Evolutionary conservation across 2,329 filamentous ascomycete species (phyloP).

Genomic region (Phialophora tarda): DNA sequence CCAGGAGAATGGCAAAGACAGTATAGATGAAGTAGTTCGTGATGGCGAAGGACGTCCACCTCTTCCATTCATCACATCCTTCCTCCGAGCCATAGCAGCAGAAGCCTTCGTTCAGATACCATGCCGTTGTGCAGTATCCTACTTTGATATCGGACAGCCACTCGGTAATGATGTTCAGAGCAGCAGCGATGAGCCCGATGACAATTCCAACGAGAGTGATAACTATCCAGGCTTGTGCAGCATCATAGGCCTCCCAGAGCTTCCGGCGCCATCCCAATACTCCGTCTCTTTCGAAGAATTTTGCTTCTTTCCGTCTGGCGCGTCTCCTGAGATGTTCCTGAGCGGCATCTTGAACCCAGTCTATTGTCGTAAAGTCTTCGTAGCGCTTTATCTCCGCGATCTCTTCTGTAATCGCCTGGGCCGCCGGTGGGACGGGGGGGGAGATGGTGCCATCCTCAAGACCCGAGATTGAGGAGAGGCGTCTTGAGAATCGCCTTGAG

Average conservation of each 20-base stretch:
- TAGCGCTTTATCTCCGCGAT: slow-evolving; percentile 98
- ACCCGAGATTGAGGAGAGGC: slow-evolving; percentile 70
- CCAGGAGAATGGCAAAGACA: slow-evolving; percentile 79
- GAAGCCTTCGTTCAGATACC: slow-evolving; percentile 96
- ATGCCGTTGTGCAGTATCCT: slow-evolving; percentile 92
- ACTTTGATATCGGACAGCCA: slow-evolving; percentile 96
- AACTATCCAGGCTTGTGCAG: slow-evolving; percentile 97
- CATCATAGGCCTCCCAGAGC: slow-evolving; percentile 86
- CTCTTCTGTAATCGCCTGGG: slow-evolving; percentile 84
- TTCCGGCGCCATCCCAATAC: slow-evolving; percentile 80
- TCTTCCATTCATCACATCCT: slow-evolving; percentile 86
- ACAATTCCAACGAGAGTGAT: slow-evolving; percentile 89
- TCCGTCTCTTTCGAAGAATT: slow-evolving; percentile 71
- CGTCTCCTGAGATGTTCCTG: slow-evolving; percentile 85
- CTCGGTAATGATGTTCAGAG: slow-evolving; percentile 94
- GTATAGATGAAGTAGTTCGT: slow-evolving; percentile 90
- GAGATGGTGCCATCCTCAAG: slow-evolving; percentile 65
- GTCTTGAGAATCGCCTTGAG: slow-evolving; percentile 59
- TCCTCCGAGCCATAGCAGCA: slow-evolving; percentile 97
- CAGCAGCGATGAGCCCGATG: slow-evolving; percentile 90
- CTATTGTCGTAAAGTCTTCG: slow-evolving; percentile 95
- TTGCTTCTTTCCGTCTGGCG: slow-evolving; percentile 72
- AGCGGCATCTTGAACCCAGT: slow-evolving; percentile 98
- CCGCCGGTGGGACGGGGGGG: slow-evolving; percentile 58
- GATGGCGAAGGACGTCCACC: slow-evolving; percentile 78